Conservation (phyloP, 805 yeast genomes). For the Candida chauliodis region DNA sequence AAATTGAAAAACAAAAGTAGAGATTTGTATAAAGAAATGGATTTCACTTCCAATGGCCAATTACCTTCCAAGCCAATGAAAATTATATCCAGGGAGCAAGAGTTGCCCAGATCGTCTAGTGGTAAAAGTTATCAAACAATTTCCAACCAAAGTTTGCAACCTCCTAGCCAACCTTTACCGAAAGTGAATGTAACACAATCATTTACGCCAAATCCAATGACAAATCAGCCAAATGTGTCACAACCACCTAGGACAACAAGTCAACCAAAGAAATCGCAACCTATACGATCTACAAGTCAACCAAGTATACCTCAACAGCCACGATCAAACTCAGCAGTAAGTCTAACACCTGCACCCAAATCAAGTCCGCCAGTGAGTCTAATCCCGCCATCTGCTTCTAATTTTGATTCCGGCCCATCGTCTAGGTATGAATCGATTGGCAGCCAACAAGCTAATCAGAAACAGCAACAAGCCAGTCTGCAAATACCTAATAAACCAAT, state of each 20-base stretch:
- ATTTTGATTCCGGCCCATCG: background rate
- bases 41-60: constrained; percentile 41
- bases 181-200: background rate
- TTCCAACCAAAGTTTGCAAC: too few species aligned
- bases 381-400: background rate
- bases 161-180: background rate
- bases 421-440: too few species aligned
- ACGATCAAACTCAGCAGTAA: too few species aligned
- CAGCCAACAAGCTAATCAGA: background rate
- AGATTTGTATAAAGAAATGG: constrained; percentile 31
- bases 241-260: background rate
- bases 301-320: background rate
- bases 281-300: background rate
- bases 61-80: constrained; percentile 42
- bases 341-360: background rate
- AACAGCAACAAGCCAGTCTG: background rate
- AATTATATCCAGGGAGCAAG: constrained; percentile 12
- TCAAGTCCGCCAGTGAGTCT: background rate
- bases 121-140: background rate
- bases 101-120: background rate
- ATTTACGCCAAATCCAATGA: background rate
- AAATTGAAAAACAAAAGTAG: constrained; percentile 18
- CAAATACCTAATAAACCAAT: background rate
- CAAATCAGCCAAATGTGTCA: background rate
- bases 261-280: background rate